Base-by-base conservation (phyloP, 2,329 filamentous ascomycete species). In the Aspergillus udagawae region DNA sequence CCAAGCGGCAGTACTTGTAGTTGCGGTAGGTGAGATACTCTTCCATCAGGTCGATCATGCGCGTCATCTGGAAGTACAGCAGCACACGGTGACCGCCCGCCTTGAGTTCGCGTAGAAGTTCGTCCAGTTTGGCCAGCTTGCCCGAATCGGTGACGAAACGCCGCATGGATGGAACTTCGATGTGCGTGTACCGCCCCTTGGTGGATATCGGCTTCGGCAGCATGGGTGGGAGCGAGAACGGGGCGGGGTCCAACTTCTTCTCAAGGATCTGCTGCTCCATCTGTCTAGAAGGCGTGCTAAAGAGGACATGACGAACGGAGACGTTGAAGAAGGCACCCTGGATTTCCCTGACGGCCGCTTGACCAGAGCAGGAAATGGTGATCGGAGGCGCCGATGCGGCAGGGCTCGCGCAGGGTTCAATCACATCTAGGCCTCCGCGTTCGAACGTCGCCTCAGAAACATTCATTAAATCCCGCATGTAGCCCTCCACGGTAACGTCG, bases 61-160 rank as follows among this genome's bases (percentile, higher is more conserved):
- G 90, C 3, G 94, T 99, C 94, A 99, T 99, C 81, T 99, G 94
- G 90, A 99, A 99, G 82, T 99, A 99, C 21, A 99, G 81, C 54
- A 99, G 81, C 23, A 99, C 94, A 69, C 94, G 92, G 67, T 99
- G 94, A 38, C 90, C 90, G 61, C 89, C 90, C 60, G 91, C 89
- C 82, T 97, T 99, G 68, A 99, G 86, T 73, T 92, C 84, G 72
- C 90, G 90, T 14, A 99, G 83, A 20, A 99, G 81, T 63, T 90
- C 82, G 72, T 99, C 94, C 52, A 99, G 81, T 70, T 92, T 91
- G 49, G 92, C 92, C 59, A 99, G 84, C 79, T 99, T 99, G 70
- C 94, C 94, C 53, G 92, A 96, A 75, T 97, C 94, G 1, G 93
- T 97, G 58, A 99, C 94, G 70, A 99, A 99, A 65, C 92, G 91